A percentile compares a stretch with the other conserved stretches of the same genome.
phyloP scores from a whole-genome alignment of 2,329 filamentous ascomycete genomes.

The Trichoderma cornu-damae region DNA sequence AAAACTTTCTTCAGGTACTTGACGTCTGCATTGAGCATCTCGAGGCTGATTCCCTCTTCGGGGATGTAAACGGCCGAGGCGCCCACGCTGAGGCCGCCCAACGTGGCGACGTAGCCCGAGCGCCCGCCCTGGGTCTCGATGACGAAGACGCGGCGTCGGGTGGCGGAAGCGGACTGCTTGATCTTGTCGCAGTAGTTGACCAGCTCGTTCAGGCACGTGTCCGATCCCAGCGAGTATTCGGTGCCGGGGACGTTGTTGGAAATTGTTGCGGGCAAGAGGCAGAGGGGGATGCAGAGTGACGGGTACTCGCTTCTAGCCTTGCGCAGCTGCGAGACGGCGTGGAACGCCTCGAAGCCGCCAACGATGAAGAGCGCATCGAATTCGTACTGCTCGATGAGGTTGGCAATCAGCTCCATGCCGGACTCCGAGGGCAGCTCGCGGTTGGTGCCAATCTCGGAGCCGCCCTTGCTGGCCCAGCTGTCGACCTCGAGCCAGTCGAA shows the following conservation, averaged over 20 bases:
- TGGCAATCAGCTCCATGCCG: constrained; percentile 76
- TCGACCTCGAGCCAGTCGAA: constrained; percentile 94
- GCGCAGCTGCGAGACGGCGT: constrained; percentile 80
- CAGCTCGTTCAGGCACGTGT: constrained; percentile 93
- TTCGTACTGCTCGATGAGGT: constrained; percentile 76
- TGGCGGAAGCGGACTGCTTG: constrained; percentile 92
- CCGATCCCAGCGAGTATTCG: constrained; percentile 93
- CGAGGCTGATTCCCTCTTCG: constrained; percentile 89
- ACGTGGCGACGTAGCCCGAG: constrained; percentile 87
- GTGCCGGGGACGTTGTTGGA: constrained; percentile 98
- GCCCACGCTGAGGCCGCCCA: constrained; percentile 86
- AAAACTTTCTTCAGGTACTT: constrained; percentile 84
- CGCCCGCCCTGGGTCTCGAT: constrained; percentile 96
- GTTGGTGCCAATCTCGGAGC: constrained; percentile 97
- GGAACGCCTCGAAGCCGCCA: constrained; percentile 95
- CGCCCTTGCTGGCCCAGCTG: constrained; percentile 90
- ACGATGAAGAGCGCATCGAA: constrained; percentile 90
- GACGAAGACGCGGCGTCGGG: constrained; percentile 88
- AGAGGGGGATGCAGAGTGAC: constrained; percentile 87
- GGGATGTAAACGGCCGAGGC: constrained; percentile 93
- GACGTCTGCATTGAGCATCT: constrained; percentile 89
- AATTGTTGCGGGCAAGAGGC: constrained; percentile 89
- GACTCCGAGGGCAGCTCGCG: constrained; percentile 81
- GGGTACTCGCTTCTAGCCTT: constrained; percentile 73
- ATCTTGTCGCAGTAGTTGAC: constrained; percentile 96